phyloP scores from a whole-genome alignment of 768 basidiomycete genomes.

The Phaeotremella skinneri region DNA sequence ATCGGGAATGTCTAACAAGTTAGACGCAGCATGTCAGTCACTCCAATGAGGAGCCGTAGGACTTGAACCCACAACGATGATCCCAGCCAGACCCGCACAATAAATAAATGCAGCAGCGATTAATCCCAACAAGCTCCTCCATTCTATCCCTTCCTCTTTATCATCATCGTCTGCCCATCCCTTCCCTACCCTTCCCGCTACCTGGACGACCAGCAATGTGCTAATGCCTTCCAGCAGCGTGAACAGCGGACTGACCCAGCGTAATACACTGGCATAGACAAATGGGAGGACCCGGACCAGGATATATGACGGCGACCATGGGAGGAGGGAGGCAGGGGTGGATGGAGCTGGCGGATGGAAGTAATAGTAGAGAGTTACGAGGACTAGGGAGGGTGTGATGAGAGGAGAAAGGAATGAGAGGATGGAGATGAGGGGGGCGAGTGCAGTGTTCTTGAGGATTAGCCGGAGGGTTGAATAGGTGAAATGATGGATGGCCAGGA shows the following conservation, averaged over 20 bases:
- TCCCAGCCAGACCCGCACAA: constrained; percentile 39
- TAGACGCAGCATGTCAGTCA: neutral
- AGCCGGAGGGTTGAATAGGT: constrained; percentile 50
- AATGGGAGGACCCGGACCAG: constrained; percentile 44
- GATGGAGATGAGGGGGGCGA: constrained; percentile 43
- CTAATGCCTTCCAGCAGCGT: constrained; percentile 50
- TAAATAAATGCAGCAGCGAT: constrained; percentile 44
- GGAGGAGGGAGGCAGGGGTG: constrained; percentile 16
- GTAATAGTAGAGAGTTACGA: constrained; percentile 46
- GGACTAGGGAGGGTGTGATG: constrained; percentile 38
- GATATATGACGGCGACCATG: constrained; percentile 19
- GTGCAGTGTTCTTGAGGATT: constrained; percentile 45
- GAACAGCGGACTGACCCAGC: constrained; percentile 50
- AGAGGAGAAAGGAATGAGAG: constrained; percentile 42
- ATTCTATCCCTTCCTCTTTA: constrained; percentile 44
- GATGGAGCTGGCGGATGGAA: constrained; percentile 36
- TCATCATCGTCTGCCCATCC: constrained; percentile 52
- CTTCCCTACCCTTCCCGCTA: constrained; percentile 47
- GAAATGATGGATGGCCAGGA: constrained; percentile 49
- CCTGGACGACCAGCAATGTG: constrained; percentile 48
- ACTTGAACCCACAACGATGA: constrained; percentile 41
- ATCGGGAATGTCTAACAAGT: constrained; percentile 61
- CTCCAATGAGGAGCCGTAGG: neutral
- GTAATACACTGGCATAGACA: constrained; percentile 44
- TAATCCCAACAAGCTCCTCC: constrained; percentile 47